A percentile compares a stretch with the other conserved stretches of the same genome.
These are phyloP conservation scores for Lathyrus aphaca DNA, from an alignment of 306 rosid genomes.

Conservation along the genomic window DNA sequence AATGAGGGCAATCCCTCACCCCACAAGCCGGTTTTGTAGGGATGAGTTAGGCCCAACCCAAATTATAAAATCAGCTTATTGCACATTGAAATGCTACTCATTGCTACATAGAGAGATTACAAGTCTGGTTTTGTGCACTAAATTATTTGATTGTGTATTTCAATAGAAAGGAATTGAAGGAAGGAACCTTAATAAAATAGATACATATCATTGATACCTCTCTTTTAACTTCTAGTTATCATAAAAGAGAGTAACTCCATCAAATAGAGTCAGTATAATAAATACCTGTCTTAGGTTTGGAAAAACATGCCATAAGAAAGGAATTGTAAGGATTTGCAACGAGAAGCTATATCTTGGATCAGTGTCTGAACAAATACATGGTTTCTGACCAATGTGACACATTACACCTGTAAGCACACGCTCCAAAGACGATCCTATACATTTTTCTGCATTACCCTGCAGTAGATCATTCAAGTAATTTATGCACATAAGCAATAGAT, in stretches of 20 bases:
- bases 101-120: slow-evolving; percentile 16
- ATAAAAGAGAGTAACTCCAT: slow-evolving; percentile 27
- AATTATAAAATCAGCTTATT: slow-evolving; percentile 1
- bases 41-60: no score
- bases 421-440: slow-evolving; percentile 67
- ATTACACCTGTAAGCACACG: slow-evolving; percentile 61
- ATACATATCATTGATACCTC: slow-evolving; percentile 22
- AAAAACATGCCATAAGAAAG: slow-evolving; percentile 81
- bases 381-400: slow-evolving; percentile 73
- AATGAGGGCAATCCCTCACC: no score
- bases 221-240: slow-evolving; percentile 12
- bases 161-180: slow-evolving; percentile 22
- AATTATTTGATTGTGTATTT: slow-evolving; percentile 16
- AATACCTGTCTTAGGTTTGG: slow-evolving; percentile 78
- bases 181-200: slow-evolving; percentile 31
- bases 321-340: slow-evolving; percentile 86
- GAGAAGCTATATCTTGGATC: slow-evolving; percentile 80
- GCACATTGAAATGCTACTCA: slow-evolving; percentile 13
- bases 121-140: slow-evolving; percentile 15
- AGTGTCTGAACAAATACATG: slow-evolving; percentile 66
- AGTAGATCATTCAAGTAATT: slow-evolving; percentile 42
- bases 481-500: slow-evolving; percentile 20
- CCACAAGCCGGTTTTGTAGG: no score
- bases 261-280: slow-evolving; percentile 16
- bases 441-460: slow-evolving; percentile 58